Evolutionary conservation across 1,284 basidiomycete species (phyloP).

Genomic region (Coniferiporia sulphurascens): DNA sequence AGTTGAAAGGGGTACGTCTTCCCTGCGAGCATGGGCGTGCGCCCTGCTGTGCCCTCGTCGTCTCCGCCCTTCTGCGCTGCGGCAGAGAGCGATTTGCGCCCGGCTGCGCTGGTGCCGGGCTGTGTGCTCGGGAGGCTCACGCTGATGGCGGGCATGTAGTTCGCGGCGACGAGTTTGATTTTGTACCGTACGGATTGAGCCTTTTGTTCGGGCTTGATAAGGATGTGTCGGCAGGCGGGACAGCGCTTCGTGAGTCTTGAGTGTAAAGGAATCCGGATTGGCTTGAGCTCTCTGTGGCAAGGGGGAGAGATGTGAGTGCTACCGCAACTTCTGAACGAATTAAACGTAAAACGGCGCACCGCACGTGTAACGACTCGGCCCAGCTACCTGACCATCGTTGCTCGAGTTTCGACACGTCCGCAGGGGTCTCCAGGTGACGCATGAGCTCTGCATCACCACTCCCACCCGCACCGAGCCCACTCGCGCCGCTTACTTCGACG

Average conservation of each 20-base stretch:
- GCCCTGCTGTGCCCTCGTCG: conserved; percentile 4
- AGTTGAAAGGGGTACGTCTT: conserved; percentile 84
- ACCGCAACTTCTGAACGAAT: not conserved
- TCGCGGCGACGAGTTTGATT: conserved; percentile 93
- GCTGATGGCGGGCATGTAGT: conserved; percentile 88
- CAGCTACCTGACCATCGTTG: conserved; percentile 82
- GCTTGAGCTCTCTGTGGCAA: conserved; percentile 66
- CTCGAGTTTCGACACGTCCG: conserved; percentile 67
- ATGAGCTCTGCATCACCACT: conserved; percentile 69
- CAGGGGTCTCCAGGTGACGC: conserved; percentile 52
- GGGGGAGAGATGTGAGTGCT: conserved; percentile 7
- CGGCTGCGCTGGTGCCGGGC: conserved; percentile 35
- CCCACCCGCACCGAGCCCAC: conserved; percentile 48
- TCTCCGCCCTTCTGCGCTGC: conserved; percentile 26
- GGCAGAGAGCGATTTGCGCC: conserved; percentile 34
- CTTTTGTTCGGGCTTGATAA: conserved; percentile 98
- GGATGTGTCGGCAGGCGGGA: conserved; percentile 88
- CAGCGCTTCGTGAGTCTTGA: conserved; percentile 96
- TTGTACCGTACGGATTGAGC: conserved; percentile 91
- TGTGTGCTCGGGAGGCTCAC: conserved; percentile 58
- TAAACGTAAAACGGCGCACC: conserved; percentile 41
- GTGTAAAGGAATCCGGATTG: conserved; percentile 84
- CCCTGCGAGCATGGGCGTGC: conserved; percentile 53
- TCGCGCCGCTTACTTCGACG: conserved; percentile 54
- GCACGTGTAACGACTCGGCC: conserved; percentile 59